A percentile compares a stretch with the other conserved stretches of the same genome.
phyloP scores from a whole-genome alignment of 192 early-diverging fungal species.

The Coemansia sp. region DNA sequence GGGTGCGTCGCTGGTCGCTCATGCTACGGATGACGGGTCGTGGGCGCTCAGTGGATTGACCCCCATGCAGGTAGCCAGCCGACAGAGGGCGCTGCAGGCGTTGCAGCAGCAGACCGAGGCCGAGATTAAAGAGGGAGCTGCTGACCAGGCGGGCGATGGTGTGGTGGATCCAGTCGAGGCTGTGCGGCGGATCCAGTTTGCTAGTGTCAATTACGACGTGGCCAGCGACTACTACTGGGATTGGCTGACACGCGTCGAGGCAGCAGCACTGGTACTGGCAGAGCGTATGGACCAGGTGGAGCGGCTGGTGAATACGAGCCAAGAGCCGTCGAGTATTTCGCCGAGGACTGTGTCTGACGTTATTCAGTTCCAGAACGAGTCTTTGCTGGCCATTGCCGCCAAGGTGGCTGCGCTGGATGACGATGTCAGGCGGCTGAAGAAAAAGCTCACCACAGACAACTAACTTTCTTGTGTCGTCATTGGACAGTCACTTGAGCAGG shows the following conservation, averaged over 20 bases:
- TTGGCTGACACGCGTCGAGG: slow-evolving; percentile 33
- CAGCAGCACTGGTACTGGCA: slow-evolving; percentile 20
- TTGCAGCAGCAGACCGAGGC: slow-evolving; percentile 1
- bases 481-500: neutral
- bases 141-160: too few species aligned
- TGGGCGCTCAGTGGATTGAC: slow-evolving; percentile 38
- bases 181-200: slow-evolving; percentile 36
- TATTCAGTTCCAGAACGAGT: slow-evolving; percentile 45
- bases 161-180: slow-evolving; percentile 33
- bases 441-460: too few species aligned
- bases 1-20: slow-evolving; percentile 36
- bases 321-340: neutral
- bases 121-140: too few species aligned
- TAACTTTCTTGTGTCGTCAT: too few species aligned
- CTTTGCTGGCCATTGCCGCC: slow-evolving; percentile 40
- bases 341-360: slow-evolving; percentile 34
- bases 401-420: slow-evolving; percentile 42
- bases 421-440: slow-evolving; percentile 24
- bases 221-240: slow-evolving; percentile 48
- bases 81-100: slow-evolving; percentile 29
- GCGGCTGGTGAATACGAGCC: slow-evolving; percentile 13
- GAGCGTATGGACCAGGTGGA: slow-evolving; percentile 46
- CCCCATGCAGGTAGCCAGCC: slow-evolving; percentile 31
- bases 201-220: slow-evolving; percentile 32
- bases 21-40: slow-evolving; percentile 35